A percentile compares a stretch with the other conserved stretches of the same genome.
These are phyloP conservation scores for Rhodosporidiobolus sp. DNA, from an alignment of 768 basidiomycete genomes.

Conservation along the genomic window DNA sequence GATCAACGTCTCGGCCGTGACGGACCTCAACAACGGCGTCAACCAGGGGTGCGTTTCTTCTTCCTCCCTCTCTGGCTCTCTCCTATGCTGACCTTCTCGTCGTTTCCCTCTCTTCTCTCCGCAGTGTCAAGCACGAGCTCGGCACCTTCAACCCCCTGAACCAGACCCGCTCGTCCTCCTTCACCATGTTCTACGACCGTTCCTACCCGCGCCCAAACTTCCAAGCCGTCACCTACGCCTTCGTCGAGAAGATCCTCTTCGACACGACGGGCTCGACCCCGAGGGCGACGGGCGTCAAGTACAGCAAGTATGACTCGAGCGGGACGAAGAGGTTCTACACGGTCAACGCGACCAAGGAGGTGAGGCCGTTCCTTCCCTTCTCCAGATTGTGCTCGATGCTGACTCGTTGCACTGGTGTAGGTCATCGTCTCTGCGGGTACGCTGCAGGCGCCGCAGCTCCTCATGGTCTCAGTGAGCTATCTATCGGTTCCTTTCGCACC, in stretches of 20 bases:
- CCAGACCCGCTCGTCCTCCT: constrained; percentile 1
- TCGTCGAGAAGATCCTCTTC: constrained; percentile 2
- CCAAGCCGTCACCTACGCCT: neutral
- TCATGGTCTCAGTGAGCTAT: constrained; percentile 57
- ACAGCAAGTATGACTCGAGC: neutral
- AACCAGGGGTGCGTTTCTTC: neutral
- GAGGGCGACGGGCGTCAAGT: neutral
- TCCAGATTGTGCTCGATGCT: no score
- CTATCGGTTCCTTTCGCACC: no score
- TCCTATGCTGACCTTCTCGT: no score
- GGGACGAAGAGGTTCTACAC: neutral
- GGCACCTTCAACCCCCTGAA: neutral
- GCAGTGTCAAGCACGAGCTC: neutral
- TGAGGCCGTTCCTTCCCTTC: constrained; percentile 35
- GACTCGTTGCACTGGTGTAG: no score
- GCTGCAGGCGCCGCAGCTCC: constrained; percentile 56
- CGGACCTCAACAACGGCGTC: neutral
- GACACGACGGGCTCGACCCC: neutral
- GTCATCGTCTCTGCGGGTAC: constrained; percentile 54
- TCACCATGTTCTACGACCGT: neutral
- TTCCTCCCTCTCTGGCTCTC: no score
- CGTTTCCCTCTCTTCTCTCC: no score
- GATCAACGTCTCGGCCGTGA: neutral
- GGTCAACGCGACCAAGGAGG: constrained; percentile 54
- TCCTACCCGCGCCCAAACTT: neutral